phyloP scores from a whole-genome alignment of 2,329 filamentous ascomycete species.

The Orbilia ellipsospora region DNA sequence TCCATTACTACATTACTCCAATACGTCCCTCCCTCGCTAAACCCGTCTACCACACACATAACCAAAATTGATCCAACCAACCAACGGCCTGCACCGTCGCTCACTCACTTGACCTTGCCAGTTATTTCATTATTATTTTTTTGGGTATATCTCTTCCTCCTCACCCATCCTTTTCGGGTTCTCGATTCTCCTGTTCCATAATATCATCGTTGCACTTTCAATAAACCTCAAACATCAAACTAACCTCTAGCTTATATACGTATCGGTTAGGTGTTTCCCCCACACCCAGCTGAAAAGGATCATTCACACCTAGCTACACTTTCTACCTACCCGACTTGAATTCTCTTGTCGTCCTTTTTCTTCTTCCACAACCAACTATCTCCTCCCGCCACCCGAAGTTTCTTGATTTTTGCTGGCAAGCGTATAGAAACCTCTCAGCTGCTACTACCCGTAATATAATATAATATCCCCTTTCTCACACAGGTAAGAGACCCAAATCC shows the following conservation, averaged over 20 bases:
- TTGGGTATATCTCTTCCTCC: slow-evolving; percentile 51
- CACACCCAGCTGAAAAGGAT: slow-evolving; percentile 27
- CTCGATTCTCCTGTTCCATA: slow-evolving; percentile 46
- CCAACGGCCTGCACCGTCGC: slow-evolving; percentile 51
- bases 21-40: slow-evolving; percentile 40
- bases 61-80: slow-evolving; percentile 36
- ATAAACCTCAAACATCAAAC: slow-evolving; percentile 15
- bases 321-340: slow-evolving; percentile 17
- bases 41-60: slow-evolving; percentile 52
- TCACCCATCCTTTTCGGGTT: slow-evolving; percentile 51
- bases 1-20: too few relatives aligned
- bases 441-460: slow-evolving; percentile 43
- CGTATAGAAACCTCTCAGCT: slow-evolving; percentile 28
- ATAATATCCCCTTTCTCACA: slow-evolving; percentile 6
- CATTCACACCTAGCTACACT: slow-evolving; percentile 23
- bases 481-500: slow-evolving; percentile 17
- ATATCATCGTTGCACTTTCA: slow-evolving; percentile 11
- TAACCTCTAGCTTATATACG: slow-evolving; percentile 29
- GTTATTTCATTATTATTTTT: slow-evolving; percentile 13
- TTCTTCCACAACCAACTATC: slow-evolving; percentile 4
- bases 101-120: slow-evolving; percentile 29
- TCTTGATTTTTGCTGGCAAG: slow-evolving; percentile 39
- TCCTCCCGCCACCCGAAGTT: slow-evolving; percentile 42
- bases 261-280: slow-evolving; percentile 9
- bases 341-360: background rate